A percentile compares a stretch with the other conserved stretches of the same genome.
These are phyloP conservation scores for Ogataea salicorniae DNA, from an alignment of 805 yeast species.

Conservation along the genomic window DNA sequence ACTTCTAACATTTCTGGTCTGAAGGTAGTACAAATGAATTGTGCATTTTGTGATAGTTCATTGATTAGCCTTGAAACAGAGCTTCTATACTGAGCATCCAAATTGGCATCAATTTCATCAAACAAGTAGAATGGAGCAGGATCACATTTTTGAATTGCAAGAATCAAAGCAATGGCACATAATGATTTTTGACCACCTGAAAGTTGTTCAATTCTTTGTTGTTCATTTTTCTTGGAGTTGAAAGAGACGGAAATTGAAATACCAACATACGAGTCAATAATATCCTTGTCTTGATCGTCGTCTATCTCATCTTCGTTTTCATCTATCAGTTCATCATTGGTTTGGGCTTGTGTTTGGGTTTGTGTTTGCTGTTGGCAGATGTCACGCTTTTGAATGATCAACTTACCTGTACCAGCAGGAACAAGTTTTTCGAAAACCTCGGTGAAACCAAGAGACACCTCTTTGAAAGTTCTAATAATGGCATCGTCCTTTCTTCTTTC, in stretches of 20 bases:
- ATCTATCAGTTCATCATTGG: conserved; percentile 7
- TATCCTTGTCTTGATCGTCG: conserved; percentile 12
- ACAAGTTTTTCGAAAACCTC: conserved; percentile 76
- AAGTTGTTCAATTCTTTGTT: conserved; percentile 80
- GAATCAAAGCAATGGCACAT: conserved; percentile 91
- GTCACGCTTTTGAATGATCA: conserved; percentile 54
- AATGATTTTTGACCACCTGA: conserved; percentile 96
- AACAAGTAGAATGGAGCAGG: conserved; percentile 96
- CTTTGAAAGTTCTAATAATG: conserved; percentile 68
- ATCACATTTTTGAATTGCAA: conserved; percentile 91
- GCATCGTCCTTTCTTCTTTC: conserved; percentile 81
- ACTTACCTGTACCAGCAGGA: conserved; percentile 73
- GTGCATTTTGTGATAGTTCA: conserved; percentile 63
- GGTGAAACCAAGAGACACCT: conserved; percentile 68
- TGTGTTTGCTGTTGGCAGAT: conserved; percentile 5
- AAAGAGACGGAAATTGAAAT: conserved; percentile 85
- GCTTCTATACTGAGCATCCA: conserved; percentile 86
- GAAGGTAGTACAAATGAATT: conserved; percentile 94
- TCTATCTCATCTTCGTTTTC: conserved; percentile 17
- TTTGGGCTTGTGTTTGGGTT: conserved; percentile 5
- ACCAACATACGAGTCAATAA: conserved; percentile 63
- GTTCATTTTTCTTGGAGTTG: conserved; percentile 81
- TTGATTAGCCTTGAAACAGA: conserved; percentile 77
- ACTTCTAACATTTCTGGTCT: conserved; percentile 86
- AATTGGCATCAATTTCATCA: conserved; percentile 95